Evolutionary conservation across 2,329 filamentous ascomycete genomes (phyloP), one percentile per base, ranked within the genome.

Genomic region (Epichloe brachyelytri): DNA sequence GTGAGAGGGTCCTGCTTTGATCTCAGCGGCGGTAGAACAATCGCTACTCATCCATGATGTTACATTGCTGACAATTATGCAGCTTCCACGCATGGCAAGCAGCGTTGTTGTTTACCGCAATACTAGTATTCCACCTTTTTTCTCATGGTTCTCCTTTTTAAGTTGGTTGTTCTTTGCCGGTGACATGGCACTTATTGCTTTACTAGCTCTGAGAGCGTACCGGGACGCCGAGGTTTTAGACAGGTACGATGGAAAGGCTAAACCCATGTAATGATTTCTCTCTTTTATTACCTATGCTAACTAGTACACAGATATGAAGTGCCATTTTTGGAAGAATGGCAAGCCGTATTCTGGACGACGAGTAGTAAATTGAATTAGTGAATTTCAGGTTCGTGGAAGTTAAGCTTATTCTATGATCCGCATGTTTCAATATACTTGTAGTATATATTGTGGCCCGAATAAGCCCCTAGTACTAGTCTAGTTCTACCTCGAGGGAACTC

Each of bases 41-140:
- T 33, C 37, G 3, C 15, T 17, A 14, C 14, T 4, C n/a, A 20
- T 15, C 11, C 26, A 12, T 39, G 15, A 14, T 17, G 17, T 19
- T 19, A 3, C 14, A 3, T 22, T 36, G 52, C 61, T 63, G 55
- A 65, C 54, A 22, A 12, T 45, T 3, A 43, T 52, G 37, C 58
- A 91, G 87, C 56, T 97, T 97, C 60, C 93, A 98, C 67, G 93
- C 93, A 7, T 98, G 93, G 91, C 93, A 98, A 69, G 87, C 86
- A 6, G 83, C 85, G 56, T 74, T 95, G 61, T 68, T 95, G 3
- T 96, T 95, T 66, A 85, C 86, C 0, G 78, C 78, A 46, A 62
- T 81, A 52, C 79, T 90, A 67, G 68, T 95, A 48, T 58, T 96
- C 22, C 91, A 97, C 64, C 76, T 97, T 38, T 71, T 41, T 84